These are phyloP conservation scores for Cephalotrichum gorgonifer DNA, from an alignment of 2,329 filamentous ascomycete species.

Conservation along the genomic window DNA sequence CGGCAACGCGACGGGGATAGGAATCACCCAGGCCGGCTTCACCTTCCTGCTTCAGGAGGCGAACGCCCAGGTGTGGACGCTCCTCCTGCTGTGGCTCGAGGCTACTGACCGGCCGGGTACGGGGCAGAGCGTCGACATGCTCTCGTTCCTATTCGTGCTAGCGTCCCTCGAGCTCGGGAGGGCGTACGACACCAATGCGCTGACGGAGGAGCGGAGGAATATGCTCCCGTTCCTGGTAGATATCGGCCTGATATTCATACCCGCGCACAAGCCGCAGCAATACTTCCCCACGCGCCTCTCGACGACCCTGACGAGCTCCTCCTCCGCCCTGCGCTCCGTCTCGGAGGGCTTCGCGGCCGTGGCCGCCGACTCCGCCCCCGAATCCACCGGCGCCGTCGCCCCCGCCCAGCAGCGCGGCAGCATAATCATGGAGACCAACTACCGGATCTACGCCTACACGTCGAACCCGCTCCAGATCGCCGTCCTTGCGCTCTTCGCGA, in stretches of 20 bases:
- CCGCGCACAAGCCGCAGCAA: constrained; percentile 44
- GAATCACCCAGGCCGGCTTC: constrained; percentile 88
- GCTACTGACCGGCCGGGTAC: constrained; percentile 54
- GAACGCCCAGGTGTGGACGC: constrained; percentile 94
- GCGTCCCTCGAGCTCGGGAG: constrained; percentile 86
- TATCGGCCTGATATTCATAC: constrained; percentile 82
- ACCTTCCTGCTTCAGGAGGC: constrained; percentile 90
- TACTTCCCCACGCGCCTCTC: constrained; percentile 90
- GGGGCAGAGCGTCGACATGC: constrained; percentile 78
- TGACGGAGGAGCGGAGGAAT: constrained; percentile 71
- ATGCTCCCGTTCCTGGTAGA: constrained; percentile 88
- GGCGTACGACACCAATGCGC: constrained; percentile 76
- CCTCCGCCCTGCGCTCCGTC: constrained; percentile 58
- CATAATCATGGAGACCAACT: constrained; percentile 96
- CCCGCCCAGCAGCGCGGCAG: constrained; percentile 54
- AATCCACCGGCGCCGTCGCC: constrained; percentile 24
- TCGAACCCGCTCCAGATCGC: constrained; percentile 89
- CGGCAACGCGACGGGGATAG: constrained; percentile 43
- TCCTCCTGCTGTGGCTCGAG: constrained; percentile 87
- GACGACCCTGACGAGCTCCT: constrained; percentile 83
- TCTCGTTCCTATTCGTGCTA: constrained; percentile 92
- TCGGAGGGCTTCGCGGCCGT: constrained; percentile 60
- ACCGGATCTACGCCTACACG: constrained; percentile 94
- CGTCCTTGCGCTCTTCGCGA: constrained; percentile 81
- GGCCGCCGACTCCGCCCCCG: constrained; percentile 42